These are phyloP conservation scores for Phytophthora sojae DNA, from an alignment of 352 stramenopile species.

Conservation along the genomic window DNA sequence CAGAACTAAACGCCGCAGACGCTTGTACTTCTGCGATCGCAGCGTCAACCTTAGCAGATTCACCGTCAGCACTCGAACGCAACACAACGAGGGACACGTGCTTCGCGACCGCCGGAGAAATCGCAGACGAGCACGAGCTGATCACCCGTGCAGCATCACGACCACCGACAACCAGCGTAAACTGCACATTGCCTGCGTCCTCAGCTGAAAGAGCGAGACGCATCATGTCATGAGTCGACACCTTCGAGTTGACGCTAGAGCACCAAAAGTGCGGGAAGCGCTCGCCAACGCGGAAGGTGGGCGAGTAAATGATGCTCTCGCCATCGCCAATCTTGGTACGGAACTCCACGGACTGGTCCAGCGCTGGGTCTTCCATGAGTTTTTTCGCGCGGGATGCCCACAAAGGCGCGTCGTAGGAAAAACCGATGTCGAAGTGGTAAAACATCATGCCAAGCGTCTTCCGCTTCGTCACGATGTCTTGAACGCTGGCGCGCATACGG, in stretches of 20 bases:
- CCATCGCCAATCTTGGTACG: conserved; percentile 18
- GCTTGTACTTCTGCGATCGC: conserved; percentile 19
- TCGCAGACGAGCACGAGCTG: conserved; percentile 15
- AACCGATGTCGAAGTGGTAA: conserved; percentile 89
- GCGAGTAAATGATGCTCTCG: conserved; percentile 48
- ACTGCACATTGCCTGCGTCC: conserved; percentile 46
- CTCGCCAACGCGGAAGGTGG: conserved; percentile 55
- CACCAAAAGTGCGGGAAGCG: conserved; percentile 82
- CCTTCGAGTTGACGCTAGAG: conserved; percentile 18
- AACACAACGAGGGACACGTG: conserved; percentile 56
- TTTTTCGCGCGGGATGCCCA: conserved; percentile 56
- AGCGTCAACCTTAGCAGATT: conserved; percentile 15
- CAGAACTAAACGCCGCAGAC: conserved; percentile 35
- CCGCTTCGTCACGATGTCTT: conserved; percentile 62
- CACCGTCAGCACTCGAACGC: conserved; percentile 27
- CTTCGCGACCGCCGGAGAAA: conserved; percentile 24
- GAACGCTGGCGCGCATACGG: conserved; percentile 64
- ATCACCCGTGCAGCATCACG: conserved; percentile 33
- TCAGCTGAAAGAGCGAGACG: conserved; percentile 12
- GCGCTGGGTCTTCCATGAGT: conserved; percentile 67
- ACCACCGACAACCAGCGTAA: conserved; percentile 60
- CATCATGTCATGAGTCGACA: conserved; percentile 66
- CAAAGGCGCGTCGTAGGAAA: conserved; percentile 66
- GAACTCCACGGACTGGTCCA: conserved; percentile 66
- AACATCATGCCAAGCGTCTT: conserved; percentile 86